Percentiles rank a stretch among this genome's conserved stretches.
These are phyloP conservation scores for Eucalyptus urophylla DNA, from an alignment of 345 rosid species.

Conservation along the genomic window DNA sequence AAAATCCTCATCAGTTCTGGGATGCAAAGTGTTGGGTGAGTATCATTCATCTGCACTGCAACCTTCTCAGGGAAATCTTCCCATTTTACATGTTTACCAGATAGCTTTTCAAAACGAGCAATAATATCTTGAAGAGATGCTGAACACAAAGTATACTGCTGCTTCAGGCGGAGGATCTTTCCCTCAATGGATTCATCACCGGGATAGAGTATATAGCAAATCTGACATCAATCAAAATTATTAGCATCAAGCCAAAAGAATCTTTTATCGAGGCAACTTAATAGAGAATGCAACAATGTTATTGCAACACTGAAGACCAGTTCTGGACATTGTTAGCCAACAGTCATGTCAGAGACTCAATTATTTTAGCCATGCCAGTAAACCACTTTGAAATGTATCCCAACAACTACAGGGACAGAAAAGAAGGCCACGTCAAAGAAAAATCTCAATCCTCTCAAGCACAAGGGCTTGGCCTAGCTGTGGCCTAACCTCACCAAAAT, in stretches of 20 bases:
- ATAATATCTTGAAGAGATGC: conserved; percentile 44
- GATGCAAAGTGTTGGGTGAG: conserved; percentile 45
- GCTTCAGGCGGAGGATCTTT: conserved; percentile 39
- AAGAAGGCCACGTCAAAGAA: not conserved
- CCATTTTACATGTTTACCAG: conserved; percentile 17
- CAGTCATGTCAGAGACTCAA: not conserved
- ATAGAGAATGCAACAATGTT: not conserved
- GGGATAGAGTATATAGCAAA: conserved; percentile 36
- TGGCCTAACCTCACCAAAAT: not conserved
- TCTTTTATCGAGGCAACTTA: not conserved
- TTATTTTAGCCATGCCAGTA: not conserved
- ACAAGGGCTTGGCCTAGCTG: not conserved
- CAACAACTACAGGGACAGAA: not conserved
- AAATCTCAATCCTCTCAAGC: not conserved
- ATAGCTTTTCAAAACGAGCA: conserved; percentile 25
- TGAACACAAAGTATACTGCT: conserved; percentile 39
- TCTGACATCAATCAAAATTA: conserved; percentile 4
- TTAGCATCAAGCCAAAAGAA: not conserved
- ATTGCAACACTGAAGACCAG: not conserved
- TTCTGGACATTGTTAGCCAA: not conserved
- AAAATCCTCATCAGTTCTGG: conserved; percentile 36
- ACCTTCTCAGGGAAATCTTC: conserved; percentile 29
- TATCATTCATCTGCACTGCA: conserved; percentile 48
- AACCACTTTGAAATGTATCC: not conserved
- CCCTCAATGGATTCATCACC: conserved; percentile 41